These are phyloP conservation scores for Pyrenochaeta sp. DNA, from an alignment of 2,329 filamentous ascomycete genomes.

Conservation along the genomic window DNA sequence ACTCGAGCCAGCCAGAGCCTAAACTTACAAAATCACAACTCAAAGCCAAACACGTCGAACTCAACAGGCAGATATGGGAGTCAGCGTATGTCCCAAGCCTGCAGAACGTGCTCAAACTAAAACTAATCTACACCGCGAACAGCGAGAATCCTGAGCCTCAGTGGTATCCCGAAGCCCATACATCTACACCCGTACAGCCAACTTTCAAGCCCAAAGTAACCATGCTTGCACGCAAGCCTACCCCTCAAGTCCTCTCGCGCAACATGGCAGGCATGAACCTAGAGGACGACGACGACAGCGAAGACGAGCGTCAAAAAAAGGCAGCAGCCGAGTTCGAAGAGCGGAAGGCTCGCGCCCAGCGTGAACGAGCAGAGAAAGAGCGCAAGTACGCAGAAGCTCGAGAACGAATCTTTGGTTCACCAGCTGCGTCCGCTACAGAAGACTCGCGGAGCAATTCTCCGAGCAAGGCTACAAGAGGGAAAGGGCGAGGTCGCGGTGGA, in stretches of 20 bases:
- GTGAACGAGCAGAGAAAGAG: conserved; percentile 88
- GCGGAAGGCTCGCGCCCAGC: conserved; percentile 77
- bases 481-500: conserved; percentile 47
- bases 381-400: conserved; percentile 87
- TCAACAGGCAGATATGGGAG: conserved; percentile 87
- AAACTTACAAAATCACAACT: conserved; percentile 79
- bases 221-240: conserved; percentile 83
- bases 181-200: conserved; percentile 69
- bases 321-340: conserved; percentile 76
- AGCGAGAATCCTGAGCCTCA: conserved; percentile 79
- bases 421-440: conserved; percentile 45
- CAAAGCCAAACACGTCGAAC: conserved; percentile 80
- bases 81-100: conserved; percentile 82
- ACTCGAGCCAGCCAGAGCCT: conserved; percentile 45
- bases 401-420: conserved; percentile 83
- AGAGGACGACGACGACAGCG: conserved; percentile 67
- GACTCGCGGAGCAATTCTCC: conserved; percentile 48
- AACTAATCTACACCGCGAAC: conserved; percentile 24
- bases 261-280: conserved; percentile 60
- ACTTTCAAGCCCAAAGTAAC: conserved; percentile 85
- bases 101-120: too few species aligned
- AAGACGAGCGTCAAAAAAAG: conserved; percentile 68
- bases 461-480: conserved; percentile 44
- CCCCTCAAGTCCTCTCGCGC: conserved; percentile 66
- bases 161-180: conserved; percentile 75